Conservation (phyloP, 2,329 filamentous ascomycete species). For the Alternaria rosae region DNA sequence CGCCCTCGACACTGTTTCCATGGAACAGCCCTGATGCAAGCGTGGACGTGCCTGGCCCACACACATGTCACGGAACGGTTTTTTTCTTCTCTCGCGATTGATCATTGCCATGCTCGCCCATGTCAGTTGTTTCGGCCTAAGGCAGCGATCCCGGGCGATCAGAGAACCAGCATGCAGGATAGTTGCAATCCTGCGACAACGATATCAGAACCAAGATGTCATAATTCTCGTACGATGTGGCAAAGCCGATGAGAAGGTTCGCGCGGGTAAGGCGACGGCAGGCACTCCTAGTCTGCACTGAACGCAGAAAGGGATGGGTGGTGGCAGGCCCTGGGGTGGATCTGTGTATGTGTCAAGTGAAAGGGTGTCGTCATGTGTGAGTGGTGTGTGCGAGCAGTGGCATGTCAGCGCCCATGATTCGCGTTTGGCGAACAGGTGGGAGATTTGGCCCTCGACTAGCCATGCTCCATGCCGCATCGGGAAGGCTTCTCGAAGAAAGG, state of each 20-base stretch:
- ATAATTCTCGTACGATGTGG: neutral
- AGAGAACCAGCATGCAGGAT: conserved; percentile 5
- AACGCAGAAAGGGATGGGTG: neutral
- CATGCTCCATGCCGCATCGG: conserved; percentile 15
- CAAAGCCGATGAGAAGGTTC: neutral
- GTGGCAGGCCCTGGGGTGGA: conserved; percentile 1
- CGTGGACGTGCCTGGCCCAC: conserved; percentile 16
- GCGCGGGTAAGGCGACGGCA: neutral
- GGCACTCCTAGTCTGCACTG: neutral
- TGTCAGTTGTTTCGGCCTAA: conserved; percentile 21
- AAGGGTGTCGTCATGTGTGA: conserved; percentile 19
- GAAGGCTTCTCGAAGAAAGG: conserved; percentile 33
- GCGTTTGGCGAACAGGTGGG: conserved; percentile 33
- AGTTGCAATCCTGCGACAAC: neutral
- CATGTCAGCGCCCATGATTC: conserved; percentile 16
- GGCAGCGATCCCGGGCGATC: conserved; percentile 33
- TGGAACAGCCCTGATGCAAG: conserved; percentile 20
- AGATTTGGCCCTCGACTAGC: conserved; percentile 3
- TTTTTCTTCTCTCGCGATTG: neutral
- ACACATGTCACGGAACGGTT: conserved; percentile 21
- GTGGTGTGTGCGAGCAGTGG: neutral
- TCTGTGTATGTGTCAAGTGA: conserved; percentile 21
- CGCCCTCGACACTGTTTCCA: conserved; percentile 12
- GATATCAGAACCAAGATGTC: neutral
- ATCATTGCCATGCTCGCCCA: neutral